Evolutionary conservation across 306 rosid species (phyloP), one percentile per base, ranked within the genome.

Genomic region (Quercus cerris): DNA sequence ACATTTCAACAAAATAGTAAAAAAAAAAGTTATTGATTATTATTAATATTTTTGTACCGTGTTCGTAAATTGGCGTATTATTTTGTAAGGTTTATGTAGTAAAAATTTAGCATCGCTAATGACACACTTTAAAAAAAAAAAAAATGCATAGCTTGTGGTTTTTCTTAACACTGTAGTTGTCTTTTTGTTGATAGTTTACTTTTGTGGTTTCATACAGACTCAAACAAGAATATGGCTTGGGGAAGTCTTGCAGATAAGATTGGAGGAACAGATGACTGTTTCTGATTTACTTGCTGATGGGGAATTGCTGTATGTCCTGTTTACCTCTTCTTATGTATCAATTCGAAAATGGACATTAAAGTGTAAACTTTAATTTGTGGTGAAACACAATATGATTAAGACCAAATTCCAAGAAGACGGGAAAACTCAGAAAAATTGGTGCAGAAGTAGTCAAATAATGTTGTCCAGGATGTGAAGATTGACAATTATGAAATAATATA

Each of bases 141-240:
- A 49, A 49, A 49, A 12, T 1, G 54, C 54, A 12, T 3, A 49
- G 54, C 1, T 49, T 49, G 54, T 49, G 54, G 54, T 49, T 49
- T 10, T 11, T 49, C 54, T 12, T 49, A 10, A 49, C 1, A 49
- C 54, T 49, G 17, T 12, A 49, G 17, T 49, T 49, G 4, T 49
- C 15, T 49, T 49, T 49, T 49, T 49, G 17, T 12, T 49, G 54
- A 49, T 49, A 13, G 28, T 25, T 46, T 33, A 71, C 56, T 74
- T 82, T 74, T 82, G 41, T 80, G 46, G 74, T 59, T 14, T 27
- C 52, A 75, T 68, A n/a, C 86, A 88, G 91, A 83, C 84, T 76
- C 91, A 88, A 85, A 83, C 89, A 17, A 83, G 84, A 81, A 88
- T 85, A 49, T 88, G 91, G 91, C 63, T 88, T 0, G 91, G 91